Base-by-base conservation (phyloP, 805 yeast species). In the Saccharomycopsis synnaedendra region DNA sequence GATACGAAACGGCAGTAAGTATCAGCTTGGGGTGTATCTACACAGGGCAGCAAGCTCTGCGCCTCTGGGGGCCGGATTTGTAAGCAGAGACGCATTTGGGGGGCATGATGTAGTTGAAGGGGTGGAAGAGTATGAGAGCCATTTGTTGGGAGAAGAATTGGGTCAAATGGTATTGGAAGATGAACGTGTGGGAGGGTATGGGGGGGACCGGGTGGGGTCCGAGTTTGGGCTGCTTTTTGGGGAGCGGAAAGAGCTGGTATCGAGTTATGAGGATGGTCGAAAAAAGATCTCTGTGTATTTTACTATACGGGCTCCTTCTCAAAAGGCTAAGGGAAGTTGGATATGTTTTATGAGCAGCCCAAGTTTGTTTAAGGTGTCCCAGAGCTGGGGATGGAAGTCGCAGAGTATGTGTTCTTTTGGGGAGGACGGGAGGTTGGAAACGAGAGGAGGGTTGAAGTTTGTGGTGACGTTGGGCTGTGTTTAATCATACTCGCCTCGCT, bases 381-480 rank as follows among this genome's bases (percentile, higher is more conserved):
- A 76, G 57, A 72, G 78, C 52, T 75, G 81, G 81, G 80, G 81
- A 0, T 75, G 81, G 81, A 75, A 74, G 50, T 71, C 77, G 52
- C 71, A 69, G 44, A 71, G 74, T 42, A 68, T 75, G 72, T 74
- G 77, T 45, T 62, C 70, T 3, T 73, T 74, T 54, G 67, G 71
- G 44, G 76, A 73, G 40, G 71, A 69, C 55, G 75, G 76, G 3
- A 63, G 68, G 0, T 63, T 71, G 50, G 67, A 69, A 4, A 74
- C 70, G 49, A 70, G 69, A 45, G 65, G 67, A 19, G 61, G 70
- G 34, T 51, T 73, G 45, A 72, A 71, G 56, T 74, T 74, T 50
- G 72, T 70, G 72, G 71, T 74, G 41, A 70, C 70, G 28, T 54
- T 74, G 19, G 79, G 79, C 3, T 66, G 66, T 52, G 65, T 71